phyloP scores from a whole-genome alignment of 306 rosid species.

The Abrus pulchellus region DNA sequence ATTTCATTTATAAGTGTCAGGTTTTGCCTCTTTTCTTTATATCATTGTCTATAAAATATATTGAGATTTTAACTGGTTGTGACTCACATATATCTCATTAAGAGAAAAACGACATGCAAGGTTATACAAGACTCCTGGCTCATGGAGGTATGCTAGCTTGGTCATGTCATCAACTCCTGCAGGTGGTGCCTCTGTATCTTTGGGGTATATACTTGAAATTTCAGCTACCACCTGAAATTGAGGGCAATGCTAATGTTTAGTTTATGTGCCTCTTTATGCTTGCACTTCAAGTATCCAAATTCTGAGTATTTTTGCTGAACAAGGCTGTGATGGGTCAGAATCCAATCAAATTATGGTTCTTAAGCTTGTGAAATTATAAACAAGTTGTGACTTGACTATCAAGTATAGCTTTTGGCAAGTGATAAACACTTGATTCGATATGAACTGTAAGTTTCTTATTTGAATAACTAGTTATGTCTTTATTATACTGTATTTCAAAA shows the following conservation, averaged over 20 bases:
- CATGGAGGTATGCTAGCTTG: constrained; percentile 85
- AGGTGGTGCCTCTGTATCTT: constrained; percentile 92
- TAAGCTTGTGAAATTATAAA: not conserved
- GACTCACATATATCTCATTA: constrained; percentile 88
- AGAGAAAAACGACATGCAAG: constrained; percentile 75
- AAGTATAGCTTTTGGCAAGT: not conserved
- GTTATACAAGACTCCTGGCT: constrained; percentile 83
- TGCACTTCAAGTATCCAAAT: constrained; percentile 40
- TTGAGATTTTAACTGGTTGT: not conserved
- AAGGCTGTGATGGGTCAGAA: constrained; percentile 1
- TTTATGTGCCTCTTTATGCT: constrained; percentile 30
- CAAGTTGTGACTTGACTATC: not conserved
- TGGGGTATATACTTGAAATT: constrained; percentile 79
- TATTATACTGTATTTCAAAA: not conserved
- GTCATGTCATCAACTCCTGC: constrained; percentile 97
- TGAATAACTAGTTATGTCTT: constrained; percentile 10
- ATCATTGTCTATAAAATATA: constrained; percentile 11
- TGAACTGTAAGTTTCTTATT: not conserved
- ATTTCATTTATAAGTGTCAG: constrained; percentile 48
- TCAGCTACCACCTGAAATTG: constrained; percentile 73
- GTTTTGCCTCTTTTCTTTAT: constrained; percentile 27
- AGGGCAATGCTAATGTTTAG: constrained; percentile 40
- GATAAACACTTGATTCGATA: constrained; percentile 7
- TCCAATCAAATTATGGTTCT: not conserved
- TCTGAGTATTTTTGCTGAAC: constrained; percentile 1